phyloP scores from a whole-genome alignment of 257 asterid species.

The Ehretia macrophylla region DNA sequence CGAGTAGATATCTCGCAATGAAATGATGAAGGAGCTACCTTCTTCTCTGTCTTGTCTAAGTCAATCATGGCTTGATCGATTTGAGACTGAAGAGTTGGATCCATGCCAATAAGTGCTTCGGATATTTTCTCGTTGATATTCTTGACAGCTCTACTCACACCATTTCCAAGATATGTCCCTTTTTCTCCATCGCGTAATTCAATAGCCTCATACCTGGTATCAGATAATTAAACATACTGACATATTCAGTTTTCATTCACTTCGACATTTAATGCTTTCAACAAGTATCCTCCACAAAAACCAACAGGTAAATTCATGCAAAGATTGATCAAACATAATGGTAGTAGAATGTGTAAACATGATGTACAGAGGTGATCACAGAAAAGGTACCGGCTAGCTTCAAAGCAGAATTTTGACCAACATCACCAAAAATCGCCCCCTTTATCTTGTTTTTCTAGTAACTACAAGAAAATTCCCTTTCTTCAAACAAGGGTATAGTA shows the following conservation, averaged over 20 bases:
- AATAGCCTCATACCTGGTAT: slow-evolving; percentile 79
- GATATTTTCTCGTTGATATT: slow-evolving; percentile 93
- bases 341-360: not conserved
- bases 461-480: too few relatives aligned
- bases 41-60: slow-evolving; percentile 94
- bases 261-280: not conserved
- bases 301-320: too few relatives aligned
- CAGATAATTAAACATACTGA: slow-evolving; percentile 13
- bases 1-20: not conserved
- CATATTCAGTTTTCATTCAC: slow-evolving; percentile 5
- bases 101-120: slow-evolving; percentile 97
- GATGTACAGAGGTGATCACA: not conserved
- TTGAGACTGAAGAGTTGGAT: slow-evolving; percentile 94
- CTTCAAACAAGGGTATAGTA: too few relatives aligned
- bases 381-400: too few relatives aligned
- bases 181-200: slow-evolving; percentile 96
- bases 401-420: too few relatives aligned
- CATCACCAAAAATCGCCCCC: too few relatives aligned
- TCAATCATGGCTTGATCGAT: slow-evolving; percentile 98
- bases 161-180: slow-evolving; percentile 90
- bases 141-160: slow-evolving; percentile 88
- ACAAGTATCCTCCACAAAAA: not conserved
- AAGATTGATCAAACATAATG: too few relatives aligned
- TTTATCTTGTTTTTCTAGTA: too few relatives aligned
- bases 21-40: slow-evolving; percentile 43